These are phyloP conservation scores for Phaffia australis DNA, from an alignment of 768 basidiomycete genomes.

Conservation along the genomic window DNA sequence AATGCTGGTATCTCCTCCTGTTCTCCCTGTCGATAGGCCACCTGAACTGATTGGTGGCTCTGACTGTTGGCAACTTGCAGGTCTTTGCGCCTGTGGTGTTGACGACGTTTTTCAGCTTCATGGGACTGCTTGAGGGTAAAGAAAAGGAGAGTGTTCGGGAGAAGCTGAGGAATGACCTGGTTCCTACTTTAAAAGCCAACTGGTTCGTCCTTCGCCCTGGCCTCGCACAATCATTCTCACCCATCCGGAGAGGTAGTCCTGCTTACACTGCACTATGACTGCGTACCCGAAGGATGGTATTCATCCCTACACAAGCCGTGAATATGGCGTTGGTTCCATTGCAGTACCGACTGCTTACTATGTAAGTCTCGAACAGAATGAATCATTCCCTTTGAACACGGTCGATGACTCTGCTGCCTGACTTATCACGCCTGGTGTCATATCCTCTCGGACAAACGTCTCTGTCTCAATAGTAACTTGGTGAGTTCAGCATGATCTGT, in stretches of 20 bases:
- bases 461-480: neutral
- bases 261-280: neutral
- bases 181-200: slow-evolving; percentile 25
- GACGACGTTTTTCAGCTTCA: slow-evolving; percentile 16
- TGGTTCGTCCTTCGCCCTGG: slow-evolving; percentile 6
- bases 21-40: too few species aligned
- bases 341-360: slow-evolving; percentile 17
- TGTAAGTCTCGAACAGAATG: neutral
- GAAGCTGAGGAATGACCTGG: slow-evolving; percentile 20
- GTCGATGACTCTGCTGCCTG: neutral
- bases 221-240: neutral
- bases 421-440: neutral
- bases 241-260: too few species aligned
- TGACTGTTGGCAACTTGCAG: neutral
- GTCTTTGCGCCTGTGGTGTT: neutral
- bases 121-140: slow-evolving; percentile 21
- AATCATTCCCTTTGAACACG: neutral
- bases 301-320: slow-evolving; percentile 25
- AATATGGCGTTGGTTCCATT: slow-evolving; percentile 23
- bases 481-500: neutral
- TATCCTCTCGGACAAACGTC: neutral
- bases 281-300: slow-evolving; percentile 16
- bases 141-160: slow-evolving; percentile 4
- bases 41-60: neutral
- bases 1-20: too few species aligned